Evolutionary conservation across 2,329 filamentous ascomycete genomes (phyloP).

Genomic region (Aspergillus costaricaensis): DNA sequence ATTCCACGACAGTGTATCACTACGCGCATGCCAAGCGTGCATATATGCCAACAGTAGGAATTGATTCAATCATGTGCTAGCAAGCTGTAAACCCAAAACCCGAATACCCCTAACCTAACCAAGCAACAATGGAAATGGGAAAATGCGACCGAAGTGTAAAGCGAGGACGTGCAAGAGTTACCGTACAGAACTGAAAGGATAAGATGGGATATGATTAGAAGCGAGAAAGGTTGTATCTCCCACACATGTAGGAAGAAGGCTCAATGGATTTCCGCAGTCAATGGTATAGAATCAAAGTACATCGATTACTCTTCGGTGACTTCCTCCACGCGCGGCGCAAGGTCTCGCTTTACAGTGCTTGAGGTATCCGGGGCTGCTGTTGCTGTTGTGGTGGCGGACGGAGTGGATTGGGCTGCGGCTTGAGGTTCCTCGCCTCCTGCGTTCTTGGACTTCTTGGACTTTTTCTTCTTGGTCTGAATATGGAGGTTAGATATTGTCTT

Average conservation of each 20-base stretch:
- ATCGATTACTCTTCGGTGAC: slow-evolving; percentile 39
- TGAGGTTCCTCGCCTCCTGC: slow-evolving; percentile 13
- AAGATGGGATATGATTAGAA: background rate
- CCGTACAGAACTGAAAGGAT: background rate
- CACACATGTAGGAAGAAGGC: background rate
- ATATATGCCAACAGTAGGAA: background rate
- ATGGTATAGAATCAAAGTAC: background rate
- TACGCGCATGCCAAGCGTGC: too few species aligned
- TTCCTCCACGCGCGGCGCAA: slow-evolving; percentile 51
- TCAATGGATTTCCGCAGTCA: background rate
- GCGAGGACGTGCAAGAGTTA: background rate
- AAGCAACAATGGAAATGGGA: background rate
- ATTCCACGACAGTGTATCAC: too few species aligned
- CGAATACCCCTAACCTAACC: background rate
- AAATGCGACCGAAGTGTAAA: background rate
- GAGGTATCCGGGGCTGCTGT: slow-evolving; percentile 38
- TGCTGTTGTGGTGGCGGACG: slow-evolving; percentile 39
- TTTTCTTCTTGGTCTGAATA: slow-evolving; percentile 38
- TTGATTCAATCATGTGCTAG: background rate
- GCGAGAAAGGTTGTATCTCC: background rate
- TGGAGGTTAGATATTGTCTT: background rate
- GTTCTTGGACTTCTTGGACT: slow-evolving; percentile 42
- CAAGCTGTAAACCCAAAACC: background rate
- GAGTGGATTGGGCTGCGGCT: slow-evolving; percentile 17
- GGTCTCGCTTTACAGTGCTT: slow-evolving; percentile 40